Conservation (phyloP, 192 early-diverging fungal genomes). For the Coemansia reversa region DNA sequence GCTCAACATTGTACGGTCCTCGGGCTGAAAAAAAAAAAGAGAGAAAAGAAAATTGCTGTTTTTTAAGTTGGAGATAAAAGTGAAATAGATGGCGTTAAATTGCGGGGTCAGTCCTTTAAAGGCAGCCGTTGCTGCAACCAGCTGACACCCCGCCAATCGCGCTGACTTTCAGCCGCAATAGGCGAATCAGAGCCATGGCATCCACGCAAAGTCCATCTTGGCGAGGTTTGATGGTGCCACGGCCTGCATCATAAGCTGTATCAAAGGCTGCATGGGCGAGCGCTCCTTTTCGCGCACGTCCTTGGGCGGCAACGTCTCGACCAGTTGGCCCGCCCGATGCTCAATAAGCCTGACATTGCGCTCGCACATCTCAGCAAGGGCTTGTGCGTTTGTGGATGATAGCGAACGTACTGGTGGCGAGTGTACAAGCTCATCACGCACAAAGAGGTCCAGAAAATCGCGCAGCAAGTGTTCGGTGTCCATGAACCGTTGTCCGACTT, state of each 20-base stretch:
- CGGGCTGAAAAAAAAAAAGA: constrained; percentile 1
- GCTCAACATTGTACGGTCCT: constrained; percentile 21
- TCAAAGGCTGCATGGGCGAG: constrained; percentile 71
- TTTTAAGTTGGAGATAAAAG: no score
- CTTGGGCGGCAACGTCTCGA: constrained; percentile 38
- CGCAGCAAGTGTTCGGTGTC: constrained; percentile 88
- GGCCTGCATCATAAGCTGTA: constrained; percentile 89
- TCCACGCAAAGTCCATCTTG: constrained; percentile 92
- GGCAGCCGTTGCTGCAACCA: no score
- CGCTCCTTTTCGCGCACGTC: constrained; percentile 42
- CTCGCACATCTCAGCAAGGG: constrained; percentile 51
- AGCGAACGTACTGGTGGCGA: constrained; percentile 63
- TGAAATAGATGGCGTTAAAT: neutral
- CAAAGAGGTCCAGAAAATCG: constrained; percentile 91
- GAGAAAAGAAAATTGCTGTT: no score
- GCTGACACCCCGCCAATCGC: neutral
- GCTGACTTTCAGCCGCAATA: neutral
- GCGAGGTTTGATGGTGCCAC: constrained; percentile 90
- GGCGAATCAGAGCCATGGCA: constrained; percentile 73
- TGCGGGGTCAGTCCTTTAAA: neutral
- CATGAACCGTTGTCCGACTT: constrained; percentile 77
- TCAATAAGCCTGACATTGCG: constrained; percentile 49
- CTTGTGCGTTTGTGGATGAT: constrained; percentile 42
- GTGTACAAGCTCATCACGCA: constrained; percentile 89
- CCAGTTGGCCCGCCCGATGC: constrained; percentile 36